Conservation (phyloP, 345 rosid genomes). For the Aquilaria malaccensis region DNA sequence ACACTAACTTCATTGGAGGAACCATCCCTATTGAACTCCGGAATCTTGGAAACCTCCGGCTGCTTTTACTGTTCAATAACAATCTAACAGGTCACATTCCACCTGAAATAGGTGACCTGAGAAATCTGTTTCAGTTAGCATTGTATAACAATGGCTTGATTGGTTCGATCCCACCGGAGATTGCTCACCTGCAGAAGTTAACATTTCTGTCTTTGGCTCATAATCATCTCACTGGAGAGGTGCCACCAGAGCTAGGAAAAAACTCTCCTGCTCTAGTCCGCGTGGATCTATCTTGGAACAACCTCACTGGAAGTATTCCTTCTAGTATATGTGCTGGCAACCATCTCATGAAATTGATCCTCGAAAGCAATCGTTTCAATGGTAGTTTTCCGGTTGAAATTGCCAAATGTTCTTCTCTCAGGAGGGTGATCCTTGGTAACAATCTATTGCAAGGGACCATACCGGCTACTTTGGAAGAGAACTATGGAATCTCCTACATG, state of each 20-base stretch:
- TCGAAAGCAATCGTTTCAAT: conserved; percentile 23
- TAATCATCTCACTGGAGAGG: conserved; percentile 26
- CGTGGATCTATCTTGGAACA: conserved; percentile 29
- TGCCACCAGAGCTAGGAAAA: conserved; percentile 23
- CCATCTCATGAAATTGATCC: conserved; percentile 21
- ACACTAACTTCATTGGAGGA: conserved; percentile 26
- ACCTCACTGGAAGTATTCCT: conserved; percentile 27
- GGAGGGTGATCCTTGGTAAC: conserved; percentile 24
- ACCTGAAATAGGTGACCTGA: conserved; percentile 20
- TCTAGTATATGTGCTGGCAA: conserved; percentile 17
- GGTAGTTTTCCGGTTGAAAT: conserved; percentile 28
- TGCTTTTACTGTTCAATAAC: conserved; percentile 23
- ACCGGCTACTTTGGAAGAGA: conserved; percentile 19
- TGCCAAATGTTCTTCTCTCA: conserved; percentile 25
- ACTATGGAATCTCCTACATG: conserved; percentile 16
- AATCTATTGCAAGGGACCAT: conserved; percentile 25
- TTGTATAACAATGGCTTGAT: conserved; percentile 30
- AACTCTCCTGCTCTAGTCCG: conserved; percentile 13
- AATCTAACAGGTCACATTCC: conserved; percentile 25
- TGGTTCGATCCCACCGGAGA: conserved; percentile 27
- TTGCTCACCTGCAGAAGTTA: conserved; percentile 20
- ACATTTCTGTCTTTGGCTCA: conserved; percentile 26
- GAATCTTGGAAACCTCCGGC: conserved; percentile 24
- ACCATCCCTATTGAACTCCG: conserved; percentile 23
- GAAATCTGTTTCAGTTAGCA: conserved; percentile 22